Base-by-base conservation (phyloP, 371 early-diverging fungal genomes). In the Mucor circinelloides region DNA sequence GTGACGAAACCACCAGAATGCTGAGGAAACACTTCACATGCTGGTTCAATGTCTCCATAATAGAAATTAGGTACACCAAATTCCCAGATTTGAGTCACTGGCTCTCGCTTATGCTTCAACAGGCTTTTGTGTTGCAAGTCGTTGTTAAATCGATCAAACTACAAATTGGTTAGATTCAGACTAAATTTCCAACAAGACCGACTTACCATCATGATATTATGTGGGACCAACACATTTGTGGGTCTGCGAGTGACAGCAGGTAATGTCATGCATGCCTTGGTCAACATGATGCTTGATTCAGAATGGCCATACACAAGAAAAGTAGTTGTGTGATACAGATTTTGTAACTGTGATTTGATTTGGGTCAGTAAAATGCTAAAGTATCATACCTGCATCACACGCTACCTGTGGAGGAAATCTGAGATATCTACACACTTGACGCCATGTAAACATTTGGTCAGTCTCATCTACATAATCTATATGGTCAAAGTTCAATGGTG, bases 1-100 rank as follows among this genome's bases (percentile, higher is more conserved):
- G 64, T 73, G 25, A 73, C 40, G 61, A 67, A 70, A 2, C 73
- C 73, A 31, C 73, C 73, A 15, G 70, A 50, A 58, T 67, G 21
- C 7, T 59, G 56, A 19, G 73, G 73, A 64, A 69, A 73, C 2
- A 67, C 46, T 50, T 60, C 58, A n/a, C 19, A 31, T 0, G 70
- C 62, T 6, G 73, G 70, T 6, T 40, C 15, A 21, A 73, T 67
- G 0, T 64, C 56, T 15, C 42, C 55, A 46, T 17, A 25, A 0
- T 57, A 38, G 12, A 38, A 32, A 32, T 69, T 57, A 23, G 67
- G 58, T 2, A 61, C 56, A 32, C 73, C 73, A 67, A 63, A 69
- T 23, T 73, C 73, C 67, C 67, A 73, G 2, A 73, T 66, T 5
- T 67, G 62, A 13, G 70, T 66, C 13, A 46, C 23, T 15, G 63